Conservation (phyloP, 345 rosid species). For the Ricinus communis region DNA sequence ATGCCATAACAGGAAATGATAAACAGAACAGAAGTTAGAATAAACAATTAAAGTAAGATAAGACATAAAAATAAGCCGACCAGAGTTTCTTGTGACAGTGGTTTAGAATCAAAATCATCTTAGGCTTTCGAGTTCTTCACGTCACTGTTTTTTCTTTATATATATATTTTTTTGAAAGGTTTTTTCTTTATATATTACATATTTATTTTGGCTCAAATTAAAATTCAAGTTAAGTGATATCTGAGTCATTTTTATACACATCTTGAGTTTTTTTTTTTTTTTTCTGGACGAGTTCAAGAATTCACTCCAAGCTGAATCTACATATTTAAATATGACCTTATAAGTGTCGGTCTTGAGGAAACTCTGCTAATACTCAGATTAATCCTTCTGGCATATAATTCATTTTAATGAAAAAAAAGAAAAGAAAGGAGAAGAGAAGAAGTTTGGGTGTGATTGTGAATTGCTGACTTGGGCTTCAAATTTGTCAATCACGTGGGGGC, state of each 20-base stretch:
- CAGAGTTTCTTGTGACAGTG: slow-evolving; percentile 42
- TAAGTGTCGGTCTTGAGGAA: no score
- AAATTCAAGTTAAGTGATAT: no score
- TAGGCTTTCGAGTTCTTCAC: slow-evolving; percentile 44
- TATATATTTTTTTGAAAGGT: no score
- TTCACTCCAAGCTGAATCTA: no score
- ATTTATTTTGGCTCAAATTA: not conserved
- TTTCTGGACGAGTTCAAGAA: no score
- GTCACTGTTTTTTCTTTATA: slow-evolving; percentile 26
- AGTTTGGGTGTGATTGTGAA: slow-evolving; percentile 20
- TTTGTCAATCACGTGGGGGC: slow-evolving; percentile 43
- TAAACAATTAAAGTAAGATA: not conserved
- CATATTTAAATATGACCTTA: no score
- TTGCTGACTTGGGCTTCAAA: slow-evolving; percentile 32
- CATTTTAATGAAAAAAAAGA: slow-evolving; percentile 12
- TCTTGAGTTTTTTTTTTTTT: no score
- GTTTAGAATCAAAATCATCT: slow-evolving; percentile 23
- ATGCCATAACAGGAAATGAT: slow-evolving; percentile 23
- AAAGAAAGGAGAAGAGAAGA: not conserved
- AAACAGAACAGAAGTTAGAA: not conserved
- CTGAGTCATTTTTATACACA: no score
- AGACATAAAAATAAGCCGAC: slow-evolving; percentile 39
- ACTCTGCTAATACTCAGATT: no score
- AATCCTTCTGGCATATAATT: slow-evolving; percentile 2
- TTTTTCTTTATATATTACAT: not conserved